These are phyloP conservation scores for Metschnikowia rubicola DNA, from an alignment of 805 yeast species.

Conservation along the genomic window DNA sequence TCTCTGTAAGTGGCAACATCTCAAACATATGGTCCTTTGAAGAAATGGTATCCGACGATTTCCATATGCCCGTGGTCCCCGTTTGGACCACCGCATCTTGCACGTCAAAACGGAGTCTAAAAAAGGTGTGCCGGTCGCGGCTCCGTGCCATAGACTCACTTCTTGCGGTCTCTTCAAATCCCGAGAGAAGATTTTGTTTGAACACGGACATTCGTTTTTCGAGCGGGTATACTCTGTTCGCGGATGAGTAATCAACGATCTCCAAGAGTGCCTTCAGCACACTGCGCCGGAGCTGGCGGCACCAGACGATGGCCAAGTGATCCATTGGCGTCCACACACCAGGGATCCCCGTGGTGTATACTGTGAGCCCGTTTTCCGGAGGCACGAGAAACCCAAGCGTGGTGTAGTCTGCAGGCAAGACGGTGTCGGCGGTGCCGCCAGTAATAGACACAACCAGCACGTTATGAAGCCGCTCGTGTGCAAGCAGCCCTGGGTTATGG, in stretches of 20 bases:
- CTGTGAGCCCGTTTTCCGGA: slow-evolving; percentile 71
- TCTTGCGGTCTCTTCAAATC: slow-evolving; percentile 47
- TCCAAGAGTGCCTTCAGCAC: slow-evolving; percentile 59
- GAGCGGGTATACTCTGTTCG: slow-evolving; percentile 51
- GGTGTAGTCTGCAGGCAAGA: slow-evolving; percentile 89
- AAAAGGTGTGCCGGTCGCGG: neutral
- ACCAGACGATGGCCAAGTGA: slow-evolving; percentile 95
- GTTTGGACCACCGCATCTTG: slow-evolving; percentile 9
- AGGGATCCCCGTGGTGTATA: slow-evolving; percentile 82
- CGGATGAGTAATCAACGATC: slow-evolving; percentile 47
- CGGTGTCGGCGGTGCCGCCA: slow-evolving; percentile 77
- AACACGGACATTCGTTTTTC: slow-evolving; percentile 57
- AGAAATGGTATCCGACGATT: neutral
- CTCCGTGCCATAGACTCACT: slow-evolving; percentile 19
- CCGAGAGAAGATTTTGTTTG: slow-evolving; percentile 45
- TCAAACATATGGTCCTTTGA: neutral
- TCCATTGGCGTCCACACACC: slow-evolving; percentile 92
- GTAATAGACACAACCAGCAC: slow-evolving; percentile 80
- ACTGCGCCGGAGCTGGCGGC: slow-evolving; percentile 74
- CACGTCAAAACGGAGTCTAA: slow-evolving; percentile 11
- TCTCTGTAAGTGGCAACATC: slow-evolving; percentile 10
- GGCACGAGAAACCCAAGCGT: slow-evolving; percentile 71
- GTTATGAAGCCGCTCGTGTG: slow-evolving; percentile 42
- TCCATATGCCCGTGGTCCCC: slow-evolving; percentile 11
- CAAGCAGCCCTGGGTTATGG: slow-evolving; percentile 18